Evolutionary conservation across 1,284 basidiomycete species (phyloP).

Genomic region (Moesziomyces sp.): DNA sequence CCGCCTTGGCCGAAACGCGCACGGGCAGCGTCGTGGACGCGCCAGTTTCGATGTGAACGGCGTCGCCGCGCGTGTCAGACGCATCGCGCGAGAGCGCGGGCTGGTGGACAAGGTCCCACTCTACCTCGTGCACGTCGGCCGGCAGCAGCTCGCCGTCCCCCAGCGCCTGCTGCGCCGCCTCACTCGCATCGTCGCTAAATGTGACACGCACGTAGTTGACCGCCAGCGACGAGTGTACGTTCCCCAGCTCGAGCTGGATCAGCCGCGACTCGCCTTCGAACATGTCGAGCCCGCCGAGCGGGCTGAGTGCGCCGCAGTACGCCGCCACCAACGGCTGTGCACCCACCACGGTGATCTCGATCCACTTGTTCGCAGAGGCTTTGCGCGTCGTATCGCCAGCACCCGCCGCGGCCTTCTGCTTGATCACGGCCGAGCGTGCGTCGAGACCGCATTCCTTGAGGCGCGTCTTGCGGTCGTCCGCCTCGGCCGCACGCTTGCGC

Average conservation of each 20-base stretch:
- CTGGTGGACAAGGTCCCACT: slow-evolving; percentile 80
- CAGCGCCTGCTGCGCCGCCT: slow-evolving; percentile 79
- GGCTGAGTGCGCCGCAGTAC: slow-evolving; percentile 81
- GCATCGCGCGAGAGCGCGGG: slow-evolving; percentile 74
- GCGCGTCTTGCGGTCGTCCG: slow-evolving; percentile 75
- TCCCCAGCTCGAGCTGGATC: slow-evolving; percentile 86
- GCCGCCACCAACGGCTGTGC: slow-evolving; percentile 87
- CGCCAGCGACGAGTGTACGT: slow-evolving; percentile 76
- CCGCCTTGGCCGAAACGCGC: slow-evolving; percentile 84
- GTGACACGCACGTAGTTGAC: slow-evolving; percentile 85
- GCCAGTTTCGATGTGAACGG: slow-evolving; percentile 74
- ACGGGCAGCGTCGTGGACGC: slow-evolving; percentile 78
- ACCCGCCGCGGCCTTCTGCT: slow-evolving; percentile 16
- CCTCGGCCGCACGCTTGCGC: slow-evolving; percentile 73
- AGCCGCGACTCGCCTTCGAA: slow-evolving; percentile 90
- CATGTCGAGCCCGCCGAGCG: slow-evolving; percentile 87
- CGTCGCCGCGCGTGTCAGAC: neutral
- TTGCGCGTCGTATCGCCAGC: neutral
- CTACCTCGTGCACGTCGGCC: slow-evolving; percentile 89
- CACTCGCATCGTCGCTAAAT: slow-evolving; percentile 88
- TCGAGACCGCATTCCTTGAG: slow-evolving; percentile 79
- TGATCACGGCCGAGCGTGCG: slow-evolving; percentile 69
- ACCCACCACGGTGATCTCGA: slow-evolving; percentile 82
- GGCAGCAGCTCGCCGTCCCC: slow-evolving; percentile 79
- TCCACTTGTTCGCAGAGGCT: slow-evolving; percentile 20